Base-by-base conservation (phyloP, 345 rosid species). In the Lagerstroemia speciosa region DNA sequence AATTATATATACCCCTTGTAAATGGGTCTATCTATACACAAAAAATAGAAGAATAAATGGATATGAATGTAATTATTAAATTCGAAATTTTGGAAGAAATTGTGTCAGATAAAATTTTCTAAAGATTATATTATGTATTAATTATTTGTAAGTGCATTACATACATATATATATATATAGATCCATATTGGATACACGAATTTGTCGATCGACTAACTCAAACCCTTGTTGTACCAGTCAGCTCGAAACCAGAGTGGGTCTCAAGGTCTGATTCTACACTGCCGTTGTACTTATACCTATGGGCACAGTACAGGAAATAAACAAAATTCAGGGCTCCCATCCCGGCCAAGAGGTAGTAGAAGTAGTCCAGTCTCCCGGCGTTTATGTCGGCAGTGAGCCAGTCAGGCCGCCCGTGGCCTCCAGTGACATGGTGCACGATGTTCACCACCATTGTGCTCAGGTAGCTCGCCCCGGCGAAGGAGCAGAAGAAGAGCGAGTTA, bases 301-400 rank as follows among this genome's bases (percentile, higher is more conserved):
- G 34, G 1, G 91, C 85, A 67, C 80, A 73, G 66, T 72, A 78
- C 64, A 79, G 71, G 75, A 82, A 86, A 69, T 85, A 84, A 22
- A 78, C 17, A 8, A 79, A 82, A 72, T 90, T 87, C 52, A 78
- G 6, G 33, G 65, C 67, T 16, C 85, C 83, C 67, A 90, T 36
- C 22, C 70, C 87, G 6, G 93, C 93, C 31, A 86, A n/a, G 38
- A 84, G 27, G 30, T 71, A 79, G 81, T 82, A 90, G 77, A 78
- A 82, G 71, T 84, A 83, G 68, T 86, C 96, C 75, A 90, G 26
- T 68, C 75, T 82, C 17, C 88, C 89, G 3, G 43, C 77, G 32
- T 90, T 69, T 16, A 87, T 68, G 62, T 90, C 77, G 17, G 64
- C 76, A n/a, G 83, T 65, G 31, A 87, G 77, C 96, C 96, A 89